Base-by-base conservation (phyloP, 106 monocot species). In the Narthecium ossifragum region DNA sequence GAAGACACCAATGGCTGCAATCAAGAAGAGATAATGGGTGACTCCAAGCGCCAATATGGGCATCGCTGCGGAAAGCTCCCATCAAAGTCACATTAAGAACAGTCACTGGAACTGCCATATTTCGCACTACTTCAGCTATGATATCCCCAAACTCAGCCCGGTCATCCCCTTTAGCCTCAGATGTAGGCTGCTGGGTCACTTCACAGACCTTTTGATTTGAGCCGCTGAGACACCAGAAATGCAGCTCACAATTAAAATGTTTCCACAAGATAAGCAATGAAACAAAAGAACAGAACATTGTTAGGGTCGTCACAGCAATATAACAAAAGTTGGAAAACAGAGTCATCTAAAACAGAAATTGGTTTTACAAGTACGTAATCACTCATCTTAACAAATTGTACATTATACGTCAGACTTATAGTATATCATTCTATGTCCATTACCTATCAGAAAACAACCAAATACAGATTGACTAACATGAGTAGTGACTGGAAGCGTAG, bases 1-100 rank as follows among this genome's bases (percentile, higher is more conserved):
- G 93, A 34, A 94, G 83, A 62, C 93, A 94, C 93, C 93, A 94
- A 40, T 89, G 93, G 75, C 89, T 89, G 70, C 93, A 94, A 74
- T 94, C 88, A 24, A 94, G 46, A 36, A 76, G 49, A 15, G 85
- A 53, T 18, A 65, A 52, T 26, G 80, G 82, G 53, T 85, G 68
- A 51, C 85, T 79, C 85, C 85, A 90, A 31, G 63, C 70, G 26
- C 90, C 90, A 64, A 90, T 75, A 34, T 98, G 96, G 3, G 96
- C 96, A 72, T 98, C 96, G 51, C 96, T 91, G 2, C 96, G 66
- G 8, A 66, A 71, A 13, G 86, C 78, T 2, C 96, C 96, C 96
- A 98, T 90, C 14, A 71, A 73, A 39, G 96, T 90, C 34, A 98
- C 90, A 71, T 98, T 98, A 17, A 98, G 73, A 10, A 98, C 69